Base-by-base conservation (phyloP, 2,329 filamentous ascomycete species). In the Phaeophleospora eucalypticola region DNA sequence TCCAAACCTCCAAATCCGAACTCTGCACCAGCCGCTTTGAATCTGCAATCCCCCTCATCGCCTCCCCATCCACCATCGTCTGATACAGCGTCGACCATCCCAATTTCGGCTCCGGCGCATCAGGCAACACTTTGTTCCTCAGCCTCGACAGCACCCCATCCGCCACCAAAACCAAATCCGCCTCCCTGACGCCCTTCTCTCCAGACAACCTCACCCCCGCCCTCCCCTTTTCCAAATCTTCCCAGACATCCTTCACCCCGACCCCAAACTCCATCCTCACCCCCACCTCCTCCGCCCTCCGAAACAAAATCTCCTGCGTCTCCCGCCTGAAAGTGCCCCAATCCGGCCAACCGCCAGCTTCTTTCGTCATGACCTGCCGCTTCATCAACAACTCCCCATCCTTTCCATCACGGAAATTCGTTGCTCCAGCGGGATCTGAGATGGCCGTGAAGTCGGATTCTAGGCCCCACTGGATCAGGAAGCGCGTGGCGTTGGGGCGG, bases 71-170 rank as follows among this genome's bases (percentile, higher is more conserved):
- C 4, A 40, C n/a, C 6, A n/a, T 4, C 2, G 38, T 24, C 15
- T 48, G 46, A 33, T 48, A 32, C 24, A 44, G 17, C 18, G 41
- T 40, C 17, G 41, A 27, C 14, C 18, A 19, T 3, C 41, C 41
- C 4, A 34, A 7, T 10, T 15, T 36, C 2, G 46, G 41, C 1
- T 16, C 9, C 3, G 46, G 41, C n/a, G 41, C 41, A 15, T 35
- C 19, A n/a, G 24, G 27, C 3, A 44, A 9, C 18, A 48, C 40
- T 19, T 44, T 39, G 7, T 35, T n/a, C 1, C 46, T 41, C 1
- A 48, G 41, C 8, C 41, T 21, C 16, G 46, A 48, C 1, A 41
- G 36, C 12, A 48, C 20, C 3, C 46, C 46, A 34, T 48, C 46
- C n/a, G 46, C 46, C 6, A 39, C 41, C 17, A 48, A 17, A 2